These are phyloP conservation scores for Trypanosoma avium DNA, from an alignment of 208 protist genomes.

Conservation along the genomic window DNA sequence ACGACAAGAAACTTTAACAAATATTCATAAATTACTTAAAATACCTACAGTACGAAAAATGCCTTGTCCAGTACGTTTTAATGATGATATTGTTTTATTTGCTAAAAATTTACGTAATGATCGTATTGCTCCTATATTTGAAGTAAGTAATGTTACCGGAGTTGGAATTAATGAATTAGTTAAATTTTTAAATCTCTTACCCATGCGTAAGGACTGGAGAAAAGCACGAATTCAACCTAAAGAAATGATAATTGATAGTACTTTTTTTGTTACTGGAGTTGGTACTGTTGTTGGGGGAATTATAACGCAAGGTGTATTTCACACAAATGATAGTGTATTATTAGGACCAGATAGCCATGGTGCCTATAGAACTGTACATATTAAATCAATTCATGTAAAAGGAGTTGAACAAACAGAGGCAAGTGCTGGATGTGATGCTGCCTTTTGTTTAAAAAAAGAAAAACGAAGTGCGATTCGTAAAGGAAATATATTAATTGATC, in stretches of 20 bases:
- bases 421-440: conserved; percentile 89
- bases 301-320: conserved; percentile 89
- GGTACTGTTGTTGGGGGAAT: conserved; percentile 96
- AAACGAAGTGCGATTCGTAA: conserved; percentile 93
- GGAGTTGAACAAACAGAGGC: conserved; percentile 81
- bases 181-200: conserved; percentile 92
- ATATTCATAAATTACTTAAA: conserved; percentile 93
- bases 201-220: conserved; percentile 91
- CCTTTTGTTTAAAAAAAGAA: conserved; percentile 95
- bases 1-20: conserved; percentile 81
- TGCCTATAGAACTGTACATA: conserved; percentile 81
- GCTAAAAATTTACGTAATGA: conserved; percentile 92
- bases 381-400: conserved; percentile 96
- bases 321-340: conserved; percentile 90
- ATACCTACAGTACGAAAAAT: conserved; percentile 92
- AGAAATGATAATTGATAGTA: conserved; percentile 92
- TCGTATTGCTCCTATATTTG: conserved; percentile 90
- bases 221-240: conserved; percentile 52
- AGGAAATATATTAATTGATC: conserved; percentile 90
- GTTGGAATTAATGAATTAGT: conserved; percentile 80
- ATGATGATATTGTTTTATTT: conserved; percentile 92
- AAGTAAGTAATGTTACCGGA: conserved; percentile 95
- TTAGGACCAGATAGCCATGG: conserved; percentile 94
- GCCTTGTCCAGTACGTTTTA: conserved; percentile 83
- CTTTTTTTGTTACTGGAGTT: conserved; percentile 93